Base-by-base conservation (phyloP, 2,329 filamentous ascomycete genomes). In the Proliferodiscus dingleyae region DNA sequence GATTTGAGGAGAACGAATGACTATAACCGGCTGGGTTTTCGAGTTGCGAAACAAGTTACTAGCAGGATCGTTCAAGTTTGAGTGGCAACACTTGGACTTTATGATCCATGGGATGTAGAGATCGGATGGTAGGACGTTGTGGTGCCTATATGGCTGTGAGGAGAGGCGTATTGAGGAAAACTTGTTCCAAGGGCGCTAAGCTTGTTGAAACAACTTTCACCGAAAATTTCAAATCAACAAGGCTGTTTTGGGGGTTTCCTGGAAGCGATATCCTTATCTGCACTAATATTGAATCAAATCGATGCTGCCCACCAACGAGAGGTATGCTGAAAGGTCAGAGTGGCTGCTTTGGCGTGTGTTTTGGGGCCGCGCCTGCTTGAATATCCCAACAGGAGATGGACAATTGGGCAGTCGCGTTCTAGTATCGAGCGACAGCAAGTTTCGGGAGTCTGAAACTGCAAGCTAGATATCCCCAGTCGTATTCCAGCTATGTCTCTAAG, bases 391-490 rank as follows among this genome's bases (percentile, higher is more conserved):
- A n/a, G n/a, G n/a, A n/a, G n/a, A n/a, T n/a, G n/a, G n/a, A n/a
- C 36, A 22, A 49, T 40, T 43, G 50, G 55, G 47, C 37, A 51
- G 49, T 50, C 50, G 57, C 47, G 32, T 37, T 52, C 43, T 53
- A 53, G 46, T 51, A 46, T 49, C 47, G 43, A 44, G 47, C 46
- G 51, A 52, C n/a, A n/a, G n/a, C n/a, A n/a, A n/a, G 58, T 61
- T 48, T 62, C 60, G 60, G 60, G 52, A 54, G 51, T 7, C 26
- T 28, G 26, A 28, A 28, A 28, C 38, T 58, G 57, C n/a, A 60
- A 58, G 59, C 59, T 56, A 48, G 29, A 52, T 48, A 48, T 38
- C 54, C n/a, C 26, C 45, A 51, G 36, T 41, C 26, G 7, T 7
- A 28, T 28, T 28, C 26, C 26, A 28, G 37, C 33, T 40, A 32